Conservation (phyloP, 306 rosid genomes). For the Quercus alba region DNA sequence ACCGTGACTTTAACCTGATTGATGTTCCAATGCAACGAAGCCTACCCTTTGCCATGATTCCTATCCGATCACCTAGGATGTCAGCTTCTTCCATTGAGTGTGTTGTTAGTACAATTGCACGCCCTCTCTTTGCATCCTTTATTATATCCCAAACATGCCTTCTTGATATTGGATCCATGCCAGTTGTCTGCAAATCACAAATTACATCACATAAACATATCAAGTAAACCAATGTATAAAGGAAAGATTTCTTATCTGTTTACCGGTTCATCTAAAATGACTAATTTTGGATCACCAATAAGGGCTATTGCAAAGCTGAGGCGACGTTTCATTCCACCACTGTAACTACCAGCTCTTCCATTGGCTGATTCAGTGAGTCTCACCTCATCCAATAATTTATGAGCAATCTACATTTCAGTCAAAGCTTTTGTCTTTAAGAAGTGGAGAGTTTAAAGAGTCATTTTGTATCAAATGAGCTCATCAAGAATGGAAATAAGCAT, state of each 20-base stretch:
- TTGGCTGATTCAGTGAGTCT: conserved; percentile 68
- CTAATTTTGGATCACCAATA: conserved; percentile 78
- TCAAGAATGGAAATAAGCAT: background rate
- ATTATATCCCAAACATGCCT: conserved; percentile 94
- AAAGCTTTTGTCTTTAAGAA: conserved; percentile 14
- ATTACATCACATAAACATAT: conserved; percentile 9
- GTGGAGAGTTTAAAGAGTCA: too few relatives aligned
- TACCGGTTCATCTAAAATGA: conserved; percentile 92
- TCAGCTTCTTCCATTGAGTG: conserved; percentile 99
- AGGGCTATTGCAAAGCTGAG: conserved; percentile 89
- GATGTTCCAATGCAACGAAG: conserved; percentile 90
- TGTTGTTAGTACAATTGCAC: conserved; percentile 80
- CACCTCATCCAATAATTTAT: conserved; percentile 65
- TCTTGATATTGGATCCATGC: conserved; percentile 95
- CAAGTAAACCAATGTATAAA: conserved; percentile 9
- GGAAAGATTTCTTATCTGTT: conserved; percentile 9
- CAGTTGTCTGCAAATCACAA: conserved; percentile 59
- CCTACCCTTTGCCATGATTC: conserved; percentile 93
- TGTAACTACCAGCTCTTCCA: conserved; percentile 76
- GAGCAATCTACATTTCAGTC: conserved; percentile 39
- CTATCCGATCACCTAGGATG: conserved; percentile 78
- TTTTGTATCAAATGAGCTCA: too few relatives aligned
- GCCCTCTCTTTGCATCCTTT: conserved; percentile 76
- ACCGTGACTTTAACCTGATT: conserved; percentile 72
- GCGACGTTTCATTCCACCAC: conserved; percentile 96